Conservation (phyloP, 768 basidiomycete species). For the Phlebiopsis flavidoalba region DNA sequence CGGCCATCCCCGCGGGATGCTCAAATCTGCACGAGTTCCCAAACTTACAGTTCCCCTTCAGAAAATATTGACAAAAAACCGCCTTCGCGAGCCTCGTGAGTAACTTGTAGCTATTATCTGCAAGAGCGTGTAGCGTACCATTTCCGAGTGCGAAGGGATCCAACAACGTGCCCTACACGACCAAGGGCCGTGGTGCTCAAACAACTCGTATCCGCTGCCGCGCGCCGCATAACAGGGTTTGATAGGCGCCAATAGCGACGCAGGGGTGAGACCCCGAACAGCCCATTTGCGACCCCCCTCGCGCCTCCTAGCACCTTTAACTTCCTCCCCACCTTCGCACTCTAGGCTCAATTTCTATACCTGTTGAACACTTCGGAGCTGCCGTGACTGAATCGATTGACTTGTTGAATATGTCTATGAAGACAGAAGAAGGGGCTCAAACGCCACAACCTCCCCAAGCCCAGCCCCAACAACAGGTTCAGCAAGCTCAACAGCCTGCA, state of each 20-base stretch:
- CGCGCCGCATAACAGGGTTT: neutral
- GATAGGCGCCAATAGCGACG: neutral
- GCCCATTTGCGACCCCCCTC: neutral
- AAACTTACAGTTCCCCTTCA: conserved; percentile 62
- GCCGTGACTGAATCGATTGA: neutral
- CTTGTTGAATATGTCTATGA: conserved; percentile 26
- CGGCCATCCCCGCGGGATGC: conserved; percentile 42
- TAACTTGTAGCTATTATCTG: neutral
- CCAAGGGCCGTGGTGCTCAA: neutral
- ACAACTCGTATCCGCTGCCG: neutral
- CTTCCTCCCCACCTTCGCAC: neutral
- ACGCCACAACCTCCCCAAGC: neutral
- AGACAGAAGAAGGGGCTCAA: conserved; percentile 33
- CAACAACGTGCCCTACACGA: neutral
- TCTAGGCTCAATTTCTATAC: neutral
- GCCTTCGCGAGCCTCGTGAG: conserved; percentile 26
- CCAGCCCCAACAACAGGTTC: conserved; percentile 12
- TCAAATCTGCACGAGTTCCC: conserved; percentile 63
- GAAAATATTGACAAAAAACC: conserved; percentile 55
- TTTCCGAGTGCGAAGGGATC: neutral
- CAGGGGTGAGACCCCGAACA: neutral
- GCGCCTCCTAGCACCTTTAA: neutral
- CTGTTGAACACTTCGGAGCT: neutral
- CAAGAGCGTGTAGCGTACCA: neutral
- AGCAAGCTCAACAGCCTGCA: neutral